phyloP scores from a whole-genome alignment of 1,139 yeast genomes.

The Petasospora fabianii region DNA sequence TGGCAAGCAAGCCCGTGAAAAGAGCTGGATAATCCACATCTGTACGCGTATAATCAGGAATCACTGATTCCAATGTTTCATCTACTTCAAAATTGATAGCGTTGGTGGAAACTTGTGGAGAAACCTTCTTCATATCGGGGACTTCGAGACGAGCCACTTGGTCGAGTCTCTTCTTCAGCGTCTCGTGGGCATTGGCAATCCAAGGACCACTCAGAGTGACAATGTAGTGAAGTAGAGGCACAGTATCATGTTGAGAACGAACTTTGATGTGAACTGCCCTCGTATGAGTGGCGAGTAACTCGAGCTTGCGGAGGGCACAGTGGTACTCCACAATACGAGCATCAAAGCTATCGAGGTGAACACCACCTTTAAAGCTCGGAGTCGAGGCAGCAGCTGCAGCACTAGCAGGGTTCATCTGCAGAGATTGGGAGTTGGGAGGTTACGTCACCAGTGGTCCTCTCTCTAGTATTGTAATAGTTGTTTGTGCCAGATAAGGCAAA shows the following conservation, averaged over 20 bases:
- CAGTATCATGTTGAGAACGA: conserved; percentile 12
- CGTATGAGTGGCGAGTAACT: conserved; percentile 22
- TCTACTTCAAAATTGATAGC: conserved; percentile 33
- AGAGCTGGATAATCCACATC: conserved; percentile 10
- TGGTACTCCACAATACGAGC: conserved; percentile 27
- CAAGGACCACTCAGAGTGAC: conserved; percentile 38
- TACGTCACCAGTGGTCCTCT: background rate
- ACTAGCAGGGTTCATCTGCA: conserved; percentile 13
- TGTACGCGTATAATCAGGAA: conserved; percentile 1
- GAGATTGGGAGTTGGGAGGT: background rate
- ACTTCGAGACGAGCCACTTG: conserved; percentile 37
- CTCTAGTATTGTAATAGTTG: too few species aligned
- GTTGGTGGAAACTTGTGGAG: conserved; percentile 25
- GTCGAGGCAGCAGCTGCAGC: conserved; percentile 21
- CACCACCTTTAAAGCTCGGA: conserved; percentile 19
- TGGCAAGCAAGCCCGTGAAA: conserved; percentile 13
- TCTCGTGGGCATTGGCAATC: conserved; percentile 47
- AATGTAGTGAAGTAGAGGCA: conserved; percentile 31
- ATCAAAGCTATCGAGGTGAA: conserved; percentile 28
- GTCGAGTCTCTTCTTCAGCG: conserved; percentile 41
- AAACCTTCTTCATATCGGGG: conserved; percentile 17
- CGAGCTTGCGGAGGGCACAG: conserved; percentile 31
- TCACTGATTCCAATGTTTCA: conserved; percentile 16
- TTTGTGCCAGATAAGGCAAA: too few species aligned
- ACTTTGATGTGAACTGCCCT: conserved; percentile 26